Conservation (phyloP, 257 asterid genomes). For the Misopates orontium region DNA sequence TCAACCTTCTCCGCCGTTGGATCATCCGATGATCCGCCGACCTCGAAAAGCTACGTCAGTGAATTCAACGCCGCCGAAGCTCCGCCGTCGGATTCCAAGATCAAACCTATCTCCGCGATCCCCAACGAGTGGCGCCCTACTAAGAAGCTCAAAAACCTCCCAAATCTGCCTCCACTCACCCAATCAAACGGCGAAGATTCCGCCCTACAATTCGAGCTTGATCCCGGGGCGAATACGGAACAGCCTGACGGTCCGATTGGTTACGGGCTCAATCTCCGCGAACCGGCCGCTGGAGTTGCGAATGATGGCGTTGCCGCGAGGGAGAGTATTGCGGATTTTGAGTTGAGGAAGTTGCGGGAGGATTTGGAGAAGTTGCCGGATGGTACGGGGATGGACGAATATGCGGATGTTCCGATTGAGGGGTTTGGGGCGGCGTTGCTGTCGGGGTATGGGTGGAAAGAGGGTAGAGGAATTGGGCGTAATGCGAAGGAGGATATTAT, state of each 20-base stretch:
- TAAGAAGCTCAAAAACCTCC: constrained; percentile 62
- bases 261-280: constrained; percentile 73
- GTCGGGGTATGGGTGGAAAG: constrained; percentile 82
- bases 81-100: constrained; percentile 28
- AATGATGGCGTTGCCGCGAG: background rate
- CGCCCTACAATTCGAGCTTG: constrained; percentile 61
- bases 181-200: constrained; percentile 37
- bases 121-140: constrained; percentile 64
- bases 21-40: constrained; percentile 5
- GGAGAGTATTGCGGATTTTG: constrained; percentile 40
- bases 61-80: constrained; percentile 62
- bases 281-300: constrained; percentile 16
- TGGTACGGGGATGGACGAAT: constrained; percentile 54
- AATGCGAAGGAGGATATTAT: constrained; percentile 68
- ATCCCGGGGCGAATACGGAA: constrained; percentile 39
- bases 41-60: constrained; percentile 40
- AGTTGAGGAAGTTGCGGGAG: constrained; percentile 53
- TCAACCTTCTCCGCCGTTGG: constrained; percentile 27
- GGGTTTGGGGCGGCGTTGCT: constrained; percentile 67
- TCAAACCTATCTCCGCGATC: constrained; percentile 51
- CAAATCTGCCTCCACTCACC: constrained; percentile 46
- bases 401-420: constrained; percentile 71
- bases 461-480: constrained; percentile 79
- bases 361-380: constrained; percentile 67
- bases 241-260: constrained; percentile 39